phyloP scores from a whole-genome alignment of 169 alveolate genomes.

The Plasmodium vivax region DNA sequence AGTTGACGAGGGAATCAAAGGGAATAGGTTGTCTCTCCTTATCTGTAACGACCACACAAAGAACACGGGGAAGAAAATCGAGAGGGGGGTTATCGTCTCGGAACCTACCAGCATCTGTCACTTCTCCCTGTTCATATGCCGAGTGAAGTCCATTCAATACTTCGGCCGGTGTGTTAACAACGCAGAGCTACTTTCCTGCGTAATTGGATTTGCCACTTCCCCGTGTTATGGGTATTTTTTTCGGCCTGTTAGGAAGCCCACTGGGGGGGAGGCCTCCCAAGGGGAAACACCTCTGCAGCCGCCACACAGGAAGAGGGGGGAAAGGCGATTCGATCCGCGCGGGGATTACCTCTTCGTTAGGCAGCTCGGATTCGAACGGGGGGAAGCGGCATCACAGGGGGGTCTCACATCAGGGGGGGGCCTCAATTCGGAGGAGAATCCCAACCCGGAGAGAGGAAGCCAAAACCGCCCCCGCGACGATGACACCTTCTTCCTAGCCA shows the following conservation, averaged over 20 bases:
- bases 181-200: slow-evolving; percentile 29
- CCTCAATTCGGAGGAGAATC: too few species aligned
- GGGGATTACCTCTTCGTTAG: neutral
- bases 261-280: neutral
- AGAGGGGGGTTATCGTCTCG: slow-evolving; percentile 49
- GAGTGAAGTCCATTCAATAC: slow-evolving; percentile 26
- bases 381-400: neutral
- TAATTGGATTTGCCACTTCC: slow-evolving; percentile 66
- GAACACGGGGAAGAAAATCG: slow-evolving; percentile 20
- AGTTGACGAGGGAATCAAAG: slow-evolving; percentile 22
- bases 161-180: slow-evolving; percentile 27
- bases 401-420: neutral
- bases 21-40: slow-evolving; percentile 50
- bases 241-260: neutral
- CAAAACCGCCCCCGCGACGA: neutral
- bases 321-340: neutral
- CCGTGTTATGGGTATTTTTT: slow-evolving; percentile 59
- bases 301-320: neutral
- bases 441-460: too few species aligned
- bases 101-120: slow-evolving; percentile 6
- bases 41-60: slow-evolving; percentile 5
- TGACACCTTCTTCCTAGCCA: slow-evolving; percentile 20
- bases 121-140: slow-evolving; percentile 46
- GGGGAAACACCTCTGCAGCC: neutral
- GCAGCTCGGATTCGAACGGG: neutral